Evolutionary conservation across 495 filamentous ascomycete genomes (phyloP), one percentile per base, ranked within the genome.

Genomic region (Penicillium psychrofluorescens): DNA sequence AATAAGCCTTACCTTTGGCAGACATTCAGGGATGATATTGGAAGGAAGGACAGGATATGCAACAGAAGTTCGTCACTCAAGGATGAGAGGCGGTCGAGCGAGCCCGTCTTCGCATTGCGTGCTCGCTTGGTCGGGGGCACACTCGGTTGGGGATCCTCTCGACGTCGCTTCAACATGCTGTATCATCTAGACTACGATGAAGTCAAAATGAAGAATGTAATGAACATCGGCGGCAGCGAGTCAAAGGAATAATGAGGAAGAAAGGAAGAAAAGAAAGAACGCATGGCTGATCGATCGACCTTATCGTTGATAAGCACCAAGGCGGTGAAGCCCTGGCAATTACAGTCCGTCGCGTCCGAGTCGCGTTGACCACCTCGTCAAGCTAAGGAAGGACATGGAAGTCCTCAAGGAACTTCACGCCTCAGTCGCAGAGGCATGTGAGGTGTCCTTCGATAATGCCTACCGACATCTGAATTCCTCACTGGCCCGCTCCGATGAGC

Each of bases 11-110:
- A 81, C 80, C 75, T 75, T 51, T 94, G 79, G 48, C 84, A 86
- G 29, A 74, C 64, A 35, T 84, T 69, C 22, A 98, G 74, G 27
- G 85, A 79, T 1, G 69, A 60, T 14, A 86, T 79, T 3, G 85
- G 67, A 13, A 95, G 72, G 51, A 79, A 84, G 4, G 86, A 88
- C 38, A 95, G 75, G 43, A 95, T 88, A 55, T 88, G 82, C 32
- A 97, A 67, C 30, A 95, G 74, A 35, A 97, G 75, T 58, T 98
- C 92, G 63, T 95, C 84, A 42, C 89, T 94, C 40, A 98, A 71
- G 14, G 62, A 61, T 28, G 86, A 82, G 7, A 85, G 41, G 39
- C 59, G 66, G 55, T 84, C 53, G 9, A 47, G 36, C 36, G 43
- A 30, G 16, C 39, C 40, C 11, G n/a, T 33, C 35, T n/a, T 42